Evolutionary conservation across 2,329 filamentous ascomycete species (phyloP).

Genomic region (Thelonectria blattea): DNA sequence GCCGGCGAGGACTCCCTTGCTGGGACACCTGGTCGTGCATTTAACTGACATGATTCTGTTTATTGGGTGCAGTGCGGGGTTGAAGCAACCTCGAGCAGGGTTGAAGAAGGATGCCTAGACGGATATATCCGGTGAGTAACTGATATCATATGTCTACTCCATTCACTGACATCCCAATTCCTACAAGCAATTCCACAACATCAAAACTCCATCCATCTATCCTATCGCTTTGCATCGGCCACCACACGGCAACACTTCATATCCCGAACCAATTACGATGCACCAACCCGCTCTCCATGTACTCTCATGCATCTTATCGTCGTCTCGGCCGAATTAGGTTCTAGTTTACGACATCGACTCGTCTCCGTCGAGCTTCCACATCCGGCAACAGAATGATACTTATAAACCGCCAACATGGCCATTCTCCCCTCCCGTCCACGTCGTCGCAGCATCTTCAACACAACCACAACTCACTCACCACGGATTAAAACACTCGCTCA

Average conservation of each 20-base stretch:
- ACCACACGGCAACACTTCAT: neutral
- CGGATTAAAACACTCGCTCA: neutral
- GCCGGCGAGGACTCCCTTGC: neutral
- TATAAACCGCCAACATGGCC: neutral
- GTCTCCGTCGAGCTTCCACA: constrained; percentile 11
- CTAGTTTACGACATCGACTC: neutral
- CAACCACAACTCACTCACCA: neutral
- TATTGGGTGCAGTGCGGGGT: neutral
- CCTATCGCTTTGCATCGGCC: constrained; percentile 10
- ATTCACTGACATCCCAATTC: too few relatives aligned
- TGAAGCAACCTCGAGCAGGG: neutral
- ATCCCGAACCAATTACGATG: neutral
- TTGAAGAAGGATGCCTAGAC: too few relatives aligned
- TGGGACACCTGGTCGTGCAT: neutral
- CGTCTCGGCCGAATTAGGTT: neutral
- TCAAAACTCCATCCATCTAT: neutral
- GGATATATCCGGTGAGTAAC: too few relatives aligned
- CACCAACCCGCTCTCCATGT: neutral
- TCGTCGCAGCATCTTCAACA: neutral
- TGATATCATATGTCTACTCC: too few relatives aligned
- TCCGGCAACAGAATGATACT: neutral
- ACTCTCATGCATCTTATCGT: neutral
- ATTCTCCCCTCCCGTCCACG: neutral
- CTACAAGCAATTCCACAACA: too few relatives aligned
- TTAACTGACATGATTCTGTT: neutral